Evolutionary conservation across 2,329 filamentous ascomycete genomes (phyloP), one percentile per base, ranked within the genome.

Genomic region (Aspergillus fumigatiaffinis): DNA sequence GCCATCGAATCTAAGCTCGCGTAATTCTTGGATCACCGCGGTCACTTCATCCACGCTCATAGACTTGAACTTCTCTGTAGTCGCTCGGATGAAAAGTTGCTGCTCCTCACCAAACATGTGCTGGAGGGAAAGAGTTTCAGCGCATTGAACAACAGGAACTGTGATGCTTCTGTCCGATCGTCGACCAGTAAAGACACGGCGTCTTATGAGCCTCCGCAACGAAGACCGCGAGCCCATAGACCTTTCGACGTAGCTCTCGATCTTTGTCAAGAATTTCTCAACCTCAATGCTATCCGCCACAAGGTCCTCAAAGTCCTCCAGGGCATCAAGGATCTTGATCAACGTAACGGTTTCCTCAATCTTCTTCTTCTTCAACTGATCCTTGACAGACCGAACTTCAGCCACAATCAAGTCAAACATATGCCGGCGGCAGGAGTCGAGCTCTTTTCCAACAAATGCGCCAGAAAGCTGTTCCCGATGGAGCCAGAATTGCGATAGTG

Each of bases 241-340:
- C 56, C 66, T 70, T 51, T 72, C 69, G 51, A 71, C 67, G 51
- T 73, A 68, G 53, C 62, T 67, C 53, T 74, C 71, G 38, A 76
- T 70, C 60, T 74, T 73, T 42, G 63, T 64, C 32, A 76, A 48
- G 54, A 68, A 69, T 42, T 73, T 73, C 14, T 69, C 70, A 10
- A 71, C 70, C 28, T 76, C 71, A 17, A 65, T 63, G 55, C 71
- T 70, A 38, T 68, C 67, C 21, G 62, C 63, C 5, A 68, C 66
- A 20, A 77, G 58, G 52, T 76, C 73, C 57, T 74, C 72, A 56
- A 77, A 75, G 41, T 75, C 70, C 54, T 76, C 74, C 44, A 76
- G 60, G 12, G 71, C 68, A 65, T 73, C 72, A 25, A 77, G 65
- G 10, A 68, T 70, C 52, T 74, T 74, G 28, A 71, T 71, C 17